These are phyloP conservation scores for Polyplosphaeria fusca DNA, from an alignment of 495 filamentous ascomycete genomes.

Conservation along the genomic window DNA sequence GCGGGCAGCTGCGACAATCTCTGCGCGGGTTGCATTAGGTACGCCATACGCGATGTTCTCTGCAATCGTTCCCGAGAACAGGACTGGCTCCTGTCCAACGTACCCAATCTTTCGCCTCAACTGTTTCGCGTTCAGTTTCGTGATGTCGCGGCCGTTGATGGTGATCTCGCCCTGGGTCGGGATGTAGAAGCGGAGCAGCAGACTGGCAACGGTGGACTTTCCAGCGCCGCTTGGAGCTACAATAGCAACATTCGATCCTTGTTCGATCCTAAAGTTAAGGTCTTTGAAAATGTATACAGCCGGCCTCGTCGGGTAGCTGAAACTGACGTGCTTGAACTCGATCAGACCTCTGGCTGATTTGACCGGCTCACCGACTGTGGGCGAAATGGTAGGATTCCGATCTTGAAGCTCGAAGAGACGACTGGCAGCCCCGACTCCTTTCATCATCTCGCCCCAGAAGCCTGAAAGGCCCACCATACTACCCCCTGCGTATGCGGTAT, in stretches of 20 bases:
- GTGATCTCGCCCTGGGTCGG: constrained; percentile 73
- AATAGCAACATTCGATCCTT: constrained; percentile 91
- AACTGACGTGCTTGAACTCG: constrained; percentile 76
- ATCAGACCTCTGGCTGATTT: constrained; percentile 81
- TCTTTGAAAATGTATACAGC: constrained; percentile 87
- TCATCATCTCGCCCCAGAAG: constrained; percentile 98
- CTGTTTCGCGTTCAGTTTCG: constrained; percentile 86
- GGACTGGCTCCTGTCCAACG: constrained; percentile 90
- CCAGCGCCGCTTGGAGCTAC: constrained; percentile 93
- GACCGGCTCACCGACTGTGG: constrained; percentile 75
- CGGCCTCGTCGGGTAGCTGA: constrained; percentile 87
- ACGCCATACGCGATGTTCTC: constrained; percentile 96
- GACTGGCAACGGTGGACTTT: constrained; percentile 87
- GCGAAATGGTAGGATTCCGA: constrained; percentile 77
- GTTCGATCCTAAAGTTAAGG: constrained; percentile 84
- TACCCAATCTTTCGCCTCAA: constrained; percentile 92
- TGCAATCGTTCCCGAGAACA: constrained; percentile 93
- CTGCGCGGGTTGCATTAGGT: constrained; percentile 69
- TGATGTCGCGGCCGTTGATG: constrained; percentile 82
- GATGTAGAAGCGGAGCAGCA: constrained; percentile 87
- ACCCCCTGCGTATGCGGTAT: constrained; percentile 86
- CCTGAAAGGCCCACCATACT: constrained; percentile 89
- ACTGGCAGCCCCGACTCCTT: constrained; percentile 92
- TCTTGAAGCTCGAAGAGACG: constrained; percentile 96
- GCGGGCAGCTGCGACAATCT: constrained; percentile 81